A percentile compares a stretch with the other conserved stretches of the same genome.
Conservation (phyloP, 257 asterid species). For the Solanum chiquidenum region DNA sequence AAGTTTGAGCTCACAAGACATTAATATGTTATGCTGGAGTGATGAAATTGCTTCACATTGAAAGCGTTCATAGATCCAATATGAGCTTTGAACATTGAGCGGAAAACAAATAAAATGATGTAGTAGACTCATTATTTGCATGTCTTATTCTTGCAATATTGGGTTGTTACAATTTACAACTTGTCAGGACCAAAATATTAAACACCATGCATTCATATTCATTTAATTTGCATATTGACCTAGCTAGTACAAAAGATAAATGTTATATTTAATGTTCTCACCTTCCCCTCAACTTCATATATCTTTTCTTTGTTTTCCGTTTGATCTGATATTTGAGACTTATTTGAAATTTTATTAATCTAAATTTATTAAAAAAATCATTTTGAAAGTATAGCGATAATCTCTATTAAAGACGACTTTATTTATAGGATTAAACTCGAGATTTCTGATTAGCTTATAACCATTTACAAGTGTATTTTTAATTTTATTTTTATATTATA, state of each 20-base stretch:
- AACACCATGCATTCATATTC: neutral
- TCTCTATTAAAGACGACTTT: neutral
- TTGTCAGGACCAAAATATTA: neutral
- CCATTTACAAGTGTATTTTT: neutral
- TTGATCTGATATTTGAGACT: too few relatives aligned
- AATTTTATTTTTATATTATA: too few relatives aligned
- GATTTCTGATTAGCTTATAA: neutral
- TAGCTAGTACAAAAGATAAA: neutral
- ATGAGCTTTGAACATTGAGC: accelerated
- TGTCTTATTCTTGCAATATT: neutral
- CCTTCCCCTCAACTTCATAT: neutral
- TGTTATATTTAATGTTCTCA: neutral
- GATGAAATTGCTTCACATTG: too few relatives aligned
- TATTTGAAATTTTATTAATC: neutral
- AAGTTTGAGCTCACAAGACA: neutral
- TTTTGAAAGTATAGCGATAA: neutral
- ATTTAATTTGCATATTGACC: neutral
- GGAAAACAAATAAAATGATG: too few relatives aligned
- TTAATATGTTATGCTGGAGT: neutral
- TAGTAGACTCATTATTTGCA: neutral
- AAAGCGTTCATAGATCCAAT: accelerated
- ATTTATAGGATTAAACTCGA: accelerated
- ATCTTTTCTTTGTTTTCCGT: neutral
- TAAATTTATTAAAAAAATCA: neutral
- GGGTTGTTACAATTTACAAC: neutral